Conservation (phyloP, 2,329 filamentous ascomycete species). For the Xylaria digitata region DNA sequence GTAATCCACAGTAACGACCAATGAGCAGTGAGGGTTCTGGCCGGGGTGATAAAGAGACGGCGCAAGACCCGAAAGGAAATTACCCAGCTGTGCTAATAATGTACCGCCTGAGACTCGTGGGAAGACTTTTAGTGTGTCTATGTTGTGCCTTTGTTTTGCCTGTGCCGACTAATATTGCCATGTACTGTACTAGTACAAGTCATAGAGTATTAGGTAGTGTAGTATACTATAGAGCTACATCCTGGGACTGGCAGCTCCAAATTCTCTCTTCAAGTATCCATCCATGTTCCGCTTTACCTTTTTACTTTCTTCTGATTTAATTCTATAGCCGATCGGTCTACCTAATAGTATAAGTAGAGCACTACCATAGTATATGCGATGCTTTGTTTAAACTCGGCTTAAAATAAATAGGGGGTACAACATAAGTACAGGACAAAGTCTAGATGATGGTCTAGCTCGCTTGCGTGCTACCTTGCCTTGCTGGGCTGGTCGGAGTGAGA, state of each 20-base stretch:
- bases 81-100: slow-evolving; percentile 16
- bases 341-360: neutral
- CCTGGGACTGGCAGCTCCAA: neutral
- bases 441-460: neutral
- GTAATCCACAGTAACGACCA: slow-evolving; percentile 11
- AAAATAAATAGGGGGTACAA: neutral
- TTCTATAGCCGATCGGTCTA: no score
- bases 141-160: neutral
- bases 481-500: slow-evolving; percentile 27
- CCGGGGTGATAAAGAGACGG: slow-evolving; percentile 12
- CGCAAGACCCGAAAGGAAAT: slow-evolving; percentile 23
- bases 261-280: neutral
- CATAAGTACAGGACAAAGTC: no score
- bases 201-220: no score
- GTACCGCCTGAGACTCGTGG: slow-evolving; percentile 2
- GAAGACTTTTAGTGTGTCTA: neutral
- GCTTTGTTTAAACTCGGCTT: neutral
- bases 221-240: no score
- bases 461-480: slow-evolving; percentile 25
- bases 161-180: neutral
- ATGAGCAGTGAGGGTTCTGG: slow-evolving; percentile 1
- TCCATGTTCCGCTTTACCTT: neutral
- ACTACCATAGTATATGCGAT: neutral
- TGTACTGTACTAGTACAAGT: neutral
- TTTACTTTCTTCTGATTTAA: neutral